Conservation (phyloP, 129 eudicot species). For the Deinandra increscens region DNA sequence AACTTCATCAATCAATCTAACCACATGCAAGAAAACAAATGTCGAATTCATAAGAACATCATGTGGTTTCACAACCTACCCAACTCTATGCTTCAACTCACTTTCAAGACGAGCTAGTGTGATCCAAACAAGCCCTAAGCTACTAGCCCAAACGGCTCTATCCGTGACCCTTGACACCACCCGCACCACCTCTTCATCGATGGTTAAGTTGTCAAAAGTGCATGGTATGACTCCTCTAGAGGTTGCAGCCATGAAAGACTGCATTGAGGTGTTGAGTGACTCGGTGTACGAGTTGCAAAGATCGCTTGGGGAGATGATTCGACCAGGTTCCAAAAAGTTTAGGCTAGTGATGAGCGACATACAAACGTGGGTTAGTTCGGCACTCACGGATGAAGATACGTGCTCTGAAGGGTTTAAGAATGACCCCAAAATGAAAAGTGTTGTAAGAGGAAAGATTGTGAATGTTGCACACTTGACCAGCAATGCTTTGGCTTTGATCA, state of each 20-base stretch:
- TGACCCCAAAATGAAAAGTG: constrained; percentile 36
- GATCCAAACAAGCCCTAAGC: constrained; percentile 40
- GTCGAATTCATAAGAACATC: constrained; percentile 43
- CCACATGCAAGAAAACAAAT: constrained; percentile 21
- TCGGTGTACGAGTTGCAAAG: constrained; percentile 31
- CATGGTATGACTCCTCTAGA: constrained; percentile 35
- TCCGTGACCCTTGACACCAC: constrained; percentile 39
- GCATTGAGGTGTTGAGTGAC: constrained; percentile 40
- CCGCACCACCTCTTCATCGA: constrained; percentile 32
- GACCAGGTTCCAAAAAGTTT: constrained; percentile 18
- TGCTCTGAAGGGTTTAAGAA: neutral
- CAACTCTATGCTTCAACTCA: constrained; percentile 45
- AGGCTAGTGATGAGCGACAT: constrained; percentile 32
- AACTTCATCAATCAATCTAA: constrained; percentile 14
- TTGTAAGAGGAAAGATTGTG: constrained; percentile 47
- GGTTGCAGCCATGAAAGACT: constrained; percentile 45
- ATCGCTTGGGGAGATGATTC: constrained; percentile 42
- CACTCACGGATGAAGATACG: constrained; percentile 52
- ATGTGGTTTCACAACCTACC: constrained; percentile 45
- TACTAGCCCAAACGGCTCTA: constrained; percentile 39
- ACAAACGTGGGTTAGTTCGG: constrained; percentile 70
- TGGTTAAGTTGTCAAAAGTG: constrained; percentile 34
- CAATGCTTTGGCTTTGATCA: constrained; percentile 57
- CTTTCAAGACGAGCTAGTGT: constrained; percentile 32
- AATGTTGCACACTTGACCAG: constrained; percentile 42